Percentiles rank a stretch among this genome's conserved stretches.
These are phyloP conservation scores for Tympanopsis confertula DNA, from an alignment of 2,329 filamentous ascomycete species.

Conservation along the genomic window DNA sequence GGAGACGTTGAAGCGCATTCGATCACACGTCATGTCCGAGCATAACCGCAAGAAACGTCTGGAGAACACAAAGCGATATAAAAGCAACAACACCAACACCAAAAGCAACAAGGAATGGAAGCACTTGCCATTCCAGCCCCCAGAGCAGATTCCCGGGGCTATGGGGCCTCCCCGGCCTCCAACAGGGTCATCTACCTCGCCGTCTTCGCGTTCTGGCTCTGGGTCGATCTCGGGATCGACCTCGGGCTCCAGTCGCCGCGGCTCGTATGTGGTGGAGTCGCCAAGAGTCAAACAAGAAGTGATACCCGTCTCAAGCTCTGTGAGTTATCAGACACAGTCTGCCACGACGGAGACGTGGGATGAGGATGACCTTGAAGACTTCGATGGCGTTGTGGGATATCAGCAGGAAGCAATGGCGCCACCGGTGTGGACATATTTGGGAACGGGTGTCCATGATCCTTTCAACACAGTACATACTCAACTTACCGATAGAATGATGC, in stretches of 20 bases:
- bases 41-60: slow-evolving; percentile 25
- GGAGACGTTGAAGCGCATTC: slow-evolving; percentile 24
- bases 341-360: background rate
- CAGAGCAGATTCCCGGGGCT: slow-evolving; percentile 10
- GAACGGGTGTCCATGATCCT: slow-evolving; percentile 18
- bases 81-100: slow-evolving; percentile 7
- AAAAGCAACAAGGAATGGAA: slow-evolving; percentile 18
- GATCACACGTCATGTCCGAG: slow-evolving; percentile 27
- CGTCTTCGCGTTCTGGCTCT: no score
- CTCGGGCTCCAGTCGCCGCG: no score
- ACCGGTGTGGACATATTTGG: slow-evolving; percentile 14
- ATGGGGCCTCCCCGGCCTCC: slow-evolving; percentile 6
- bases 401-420: slow-evolving; percentile 2
- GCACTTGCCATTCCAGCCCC: slow-evolving; percentile 18
- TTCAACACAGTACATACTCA: slow-evolving; percentile 20
- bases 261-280: no score
- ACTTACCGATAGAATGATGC: slow-evolving; percentile 21
- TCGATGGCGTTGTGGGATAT: background rate
- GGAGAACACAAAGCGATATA: slow-evolving; percentile 23
- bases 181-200: no score
- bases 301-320: no score
- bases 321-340: no score
- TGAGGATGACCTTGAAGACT: no score
- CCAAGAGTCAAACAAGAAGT: no score
- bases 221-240: no score